Conservation (phyloP, 2,329 filamentous ascomycete species). For the Penicillium brevicompactum region DNA sequence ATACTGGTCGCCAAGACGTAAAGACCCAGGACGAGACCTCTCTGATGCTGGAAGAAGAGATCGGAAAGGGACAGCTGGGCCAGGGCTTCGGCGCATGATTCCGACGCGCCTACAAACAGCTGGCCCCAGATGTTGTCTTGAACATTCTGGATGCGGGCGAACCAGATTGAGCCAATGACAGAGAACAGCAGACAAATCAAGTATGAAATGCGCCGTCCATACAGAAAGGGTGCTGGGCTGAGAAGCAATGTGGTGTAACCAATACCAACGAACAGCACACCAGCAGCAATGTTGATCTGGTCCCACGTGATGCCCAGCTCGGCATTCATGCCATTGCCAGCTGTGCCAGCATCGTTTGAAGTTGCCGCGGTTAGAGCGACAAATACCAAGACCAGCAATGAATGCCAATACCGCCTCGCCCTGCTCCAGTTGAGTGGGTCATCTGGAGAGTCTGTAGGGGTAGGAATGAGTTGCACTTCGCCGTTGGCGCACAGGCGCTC, state of each 20-base stretch:
- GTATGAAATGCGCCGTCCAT: conserved; percentile 59
- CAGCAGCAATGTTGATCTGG: conserved; percentile 59
- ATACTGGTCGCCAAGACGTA: conserved; percentile 60
- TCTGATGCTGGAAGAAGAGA: conserved; percentile 61
- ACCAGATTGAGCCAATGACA: conserved; percentile 57
- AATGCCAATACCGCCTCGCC: conserved; percentile 54
- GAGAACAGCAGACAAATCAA: conserved; percentile 54
- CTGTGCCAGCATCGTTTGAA: conserved; percentile 58
- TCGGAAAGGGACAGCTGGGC: conserved; percentile 61
- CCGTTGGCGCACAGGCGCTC: conserved; percentile 28
- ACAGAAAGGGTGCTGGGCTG: conserved; percentile 56
- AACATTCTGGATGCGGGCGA: conserved; percentile 48
- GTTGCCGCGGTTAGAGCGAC: conserved; percentile 59
- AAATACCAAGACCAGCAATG: conserved; percentile 55
- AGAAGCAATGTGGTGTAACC: conserved; percentile 59
- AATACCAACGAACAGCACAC: conserved; percentile 58
- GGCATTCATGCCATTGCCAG: conserved; percentile 52
- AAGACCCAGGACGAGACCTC: conserved; percentile 56
- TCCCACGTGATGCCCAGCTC: conserved; percentile 56
- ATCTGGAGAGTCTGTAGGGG: conserved; percentile 56
- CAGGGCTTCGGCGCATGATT: conserved; percentile 58
- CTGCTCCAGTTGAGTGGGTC: conserved; percentile 57
- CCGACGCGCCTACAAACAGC: conserved; percentile 60
- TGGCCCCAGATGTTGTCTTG: conserved; percentile 58
- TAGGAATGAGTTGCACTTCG: conserved; percentile 56